Evolutionary conservation across 495 filamentous ascomycete species (phyloP), one percentile per base, ranked within the genome.

Genomic region (Alectoria sarmentosa): DNA sequence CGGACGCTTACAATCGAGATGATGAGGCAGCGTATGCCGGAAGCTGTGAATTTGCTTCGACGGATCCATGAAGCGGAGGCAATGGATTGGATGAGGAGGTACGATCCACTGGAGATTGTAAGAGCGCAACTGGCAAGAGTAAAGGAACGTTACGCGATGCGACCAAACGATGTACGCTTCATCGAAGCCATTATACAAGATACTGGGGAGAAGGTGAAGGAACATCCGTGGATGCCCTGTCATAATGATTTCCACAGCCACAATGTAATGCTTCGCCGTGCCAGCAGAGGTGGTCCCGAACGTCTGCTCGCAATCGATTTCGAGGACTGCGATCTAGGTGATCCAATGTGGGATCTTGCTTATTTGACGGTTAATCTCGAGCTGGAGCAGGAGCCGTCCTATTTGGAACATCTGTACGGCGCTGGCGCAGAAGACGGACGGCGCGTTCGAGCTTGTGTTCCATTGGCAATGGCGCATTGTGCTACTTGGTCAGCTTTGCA

Each of bases 261-360:
- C 21, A 66, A 64, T 9, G n/a, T 66, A 10, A 32, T 66, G 41
- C 46, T 49, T 14, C 4, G n/a, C 26, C 46, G 46, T 2, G 46
- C 11, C n/a, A 21, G 36, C 11, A 39, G 26, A 13, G 5, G 19
- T 17, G 17, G 28, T 3, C 13, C 59, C 48, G 23, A 63, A 5
- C 32, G 34, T 19, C 44, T 66, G 26, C 38, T 49, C 60, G 34
- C 46, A 2, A 63, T 66, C 60, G 60, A 66, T 48, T 66, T 63
- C 42, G 60, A 66, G 46, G 44, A 66, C 36, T 62, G 46, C 32
- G 37, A 49, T 49, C 60, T 66, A 26, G 64, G 23, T 17, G 64
- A 66, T 62, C 60, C 64, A 9, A 66, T 66, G 64, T 66, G 60
- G 64, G 64, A 66, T 66, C 60, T 66, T 32, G 64, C 64, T 3